Conservation (phyloP, 1,284 basidiomycete genomes). For the Prillingera fragicola region DNA sequence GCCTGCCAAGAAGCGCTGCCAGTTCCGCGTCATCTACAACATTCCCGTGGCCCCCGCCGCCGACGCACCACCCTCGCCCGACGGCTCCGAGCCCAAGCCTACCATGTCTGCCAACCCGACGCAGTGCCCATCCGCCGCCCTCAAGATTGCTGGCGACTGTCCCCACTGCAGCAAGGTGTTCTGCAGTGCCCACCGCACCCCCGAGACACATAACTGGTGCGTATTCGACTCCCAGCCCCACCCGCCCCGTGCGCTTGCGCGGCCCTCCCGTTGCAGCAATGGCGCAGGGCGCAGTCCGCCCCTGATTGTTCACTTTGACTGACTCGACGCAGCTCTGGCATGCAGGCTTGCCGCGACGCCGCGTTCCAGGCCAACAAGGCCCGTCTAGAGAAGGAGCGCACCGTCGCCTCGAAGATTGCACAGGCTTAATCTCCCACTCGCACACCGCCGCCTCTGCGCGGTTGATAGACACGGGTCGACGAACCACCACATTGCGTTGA, state of each 20-base stretch:
- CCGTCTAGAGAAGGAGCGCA: constrained; percentile 47
- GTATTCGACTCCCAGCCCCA: constrained; percentile 14
- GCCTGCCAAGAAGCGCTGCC: constrained; percentile 49
- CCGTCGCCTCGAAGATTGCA: constrained; percentile 47
- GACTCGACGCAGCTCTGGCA: constrained; percentile 33
- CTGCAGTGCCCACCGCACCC: constrained; percentile 47
- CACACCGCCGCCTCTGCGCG: too few species aligned
- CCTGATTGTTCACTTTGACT: too few species aligned
- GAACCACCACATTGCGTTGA: too few species aligned
- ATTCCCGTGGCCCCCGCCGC: constrained; percentile 31
- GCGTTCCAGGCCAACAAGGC: constrained; percentile 51
- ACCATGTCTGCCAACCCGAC: constrained; percentile 41
- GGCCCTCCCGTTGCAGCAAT: background rate
- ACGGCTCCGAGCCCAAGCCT: constrained; percentile 18
- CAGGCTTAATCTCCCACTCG: constrained; percentile 33
- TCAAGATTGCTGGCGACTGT: constrained; percentile 48
- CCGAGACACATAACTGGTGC: constrained; percentile 50
- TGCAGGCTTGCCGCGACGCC: constrained; percentile 49
- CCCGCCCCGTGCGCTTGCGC: background rate
- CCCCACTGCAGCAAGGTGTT: constrained; percentile 48
- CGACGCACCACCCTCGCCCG: constrained; percentile 15
- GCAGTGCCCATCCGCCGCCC: constrained; percentile 46
- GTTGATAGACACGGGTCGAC: too few species aligned
- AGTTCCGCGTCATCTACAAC: constrained; percentile 48
- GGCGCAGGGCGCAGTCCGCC: too few species aligned